Percentiles rank a stretch among this genome's conserved stretches.
These are phyloP conservation scores for Colletotrichum sp. DNA, from an alignment of 2,329 filamentous ascomycete species.

Conservation along the genomic window DNA sequence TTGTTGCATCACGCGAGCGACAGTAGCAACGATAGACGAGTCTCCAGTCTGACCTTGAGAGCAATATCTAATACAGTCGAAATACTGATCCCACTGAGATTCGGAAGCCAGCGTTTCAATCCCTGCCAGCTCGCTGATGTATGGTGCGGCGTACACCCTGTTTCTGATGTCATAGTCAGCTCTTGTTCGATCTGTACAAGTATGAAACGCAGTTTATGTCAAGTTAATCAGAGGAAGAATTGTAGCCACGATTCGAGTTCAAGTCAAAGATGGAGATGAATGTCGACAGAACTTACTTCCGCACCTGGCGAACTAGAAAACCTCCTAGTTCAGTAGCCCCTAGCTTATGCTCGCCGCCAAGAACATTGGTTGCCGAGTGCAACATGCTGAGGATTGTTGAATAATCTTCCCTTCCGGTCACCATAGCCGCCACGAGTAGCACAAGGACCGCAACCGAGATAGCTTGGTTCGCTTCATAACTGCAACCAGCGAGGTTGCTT, in stretches of 20 bases:
- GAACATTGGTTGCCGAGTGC: neutral
- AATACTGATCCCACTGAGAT: neutral
- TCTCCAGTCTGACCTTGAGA: neutral
- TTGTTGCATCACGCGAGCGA: neutral
- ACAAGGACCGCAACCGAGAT: neutral
- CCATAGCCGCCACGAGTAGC: neutral
- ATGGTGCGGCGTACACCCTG: neutral
- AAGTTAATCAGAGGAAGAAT: rapidly evolving
- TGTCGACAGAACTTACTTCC: neutral
- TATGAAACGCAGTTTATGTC: rapidly evolving
- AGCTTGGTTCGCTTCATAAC: neutral
- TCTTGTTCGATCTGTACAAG: neutral
- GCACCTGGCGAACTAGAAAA: neutral
- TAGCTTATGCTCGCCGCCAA: neutral
- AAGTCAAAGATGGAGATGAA: neutral
- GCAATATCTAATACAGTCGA: neutral
- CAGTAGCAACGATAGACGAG: neutral
- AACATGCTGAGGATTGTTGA: neutral
- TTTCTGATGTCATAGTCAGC: neutral
- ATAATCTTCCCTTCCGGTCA: neutral
- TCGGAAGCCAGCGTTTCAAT: neutral
- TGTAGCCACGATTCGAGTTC: neutral
- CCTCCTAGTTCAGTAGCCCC: neutral
- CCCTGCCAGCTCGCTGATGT: neutral
- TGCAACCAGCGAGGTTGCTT: neutral